Evolutionary conservation across 768 basidiomycete genomes (phyloP).

Genomic region (Kwoniella bestiolae): DNA sequence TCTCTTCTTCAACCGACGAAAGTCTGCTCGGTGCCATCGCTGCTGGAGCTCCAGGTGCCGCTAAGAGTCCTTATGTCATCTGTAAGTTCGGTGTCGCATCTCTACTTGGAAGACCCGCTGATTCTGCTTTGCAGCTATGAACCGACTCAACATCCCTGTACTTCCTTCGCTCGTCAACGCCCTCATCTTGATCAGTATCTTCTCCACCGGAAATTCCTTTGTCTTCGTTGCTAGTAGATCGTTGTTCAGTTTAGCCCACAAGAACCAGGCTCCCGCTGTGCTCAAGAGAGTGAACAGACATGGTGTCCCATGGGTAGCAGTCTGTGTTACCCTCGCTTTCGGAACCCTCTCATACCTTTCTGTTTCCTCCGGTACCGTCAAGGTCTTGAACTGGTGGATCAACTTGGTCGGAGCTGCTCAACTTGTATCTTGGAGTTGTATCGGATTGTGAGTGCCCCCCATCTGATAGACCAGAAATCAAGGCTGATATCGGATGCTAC

Average conservation of each 20-base stretch:
- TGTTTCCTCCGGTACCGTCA: constrained; percentile 44
- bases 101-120: no score
- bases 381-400: constrained; percentile 48
- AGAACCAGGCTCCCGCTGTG: constrained; percentile 31
- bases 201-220: constrained; percentile 32
- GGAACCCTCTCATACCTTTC: constrained; percentile 38
- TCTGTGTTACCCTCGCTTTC: constrained; percentile 31
- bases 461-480: not conserved
- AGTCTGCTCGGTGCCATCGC: constrained; percentile 34
- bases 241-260: constrained; percentile 23
- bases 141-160: constrained; percentile 25
- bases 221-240: constrained; percentile 27
- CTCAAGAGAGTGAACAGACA: constrained; percentile 28
- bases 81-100: not conserved
- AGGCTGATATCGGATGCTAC: constrained; percentile 1
- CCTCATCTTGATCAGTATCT: constrained; percentile 27
- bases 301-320: constrained; percentile 32
- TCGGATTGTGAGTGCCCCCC: constrained; percentile 22
- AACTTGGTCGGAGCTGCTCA: constrained; percentile 41
- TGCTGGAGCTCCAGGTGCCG: constrained; percentile 35
- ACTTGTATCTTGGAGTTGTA: constrained; percentile 38
- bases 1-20: constrained; percentile 18
- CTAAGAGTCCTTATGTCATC: constrained; percentile 32
- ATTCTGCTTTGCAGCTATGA: constrained; percentile 17
- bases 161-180: constrained; percentile 31